phyloP scores from a whole-genome alignment of 1,284 basidiomycete species.

The Tylopilus orsonianus region DNA sequence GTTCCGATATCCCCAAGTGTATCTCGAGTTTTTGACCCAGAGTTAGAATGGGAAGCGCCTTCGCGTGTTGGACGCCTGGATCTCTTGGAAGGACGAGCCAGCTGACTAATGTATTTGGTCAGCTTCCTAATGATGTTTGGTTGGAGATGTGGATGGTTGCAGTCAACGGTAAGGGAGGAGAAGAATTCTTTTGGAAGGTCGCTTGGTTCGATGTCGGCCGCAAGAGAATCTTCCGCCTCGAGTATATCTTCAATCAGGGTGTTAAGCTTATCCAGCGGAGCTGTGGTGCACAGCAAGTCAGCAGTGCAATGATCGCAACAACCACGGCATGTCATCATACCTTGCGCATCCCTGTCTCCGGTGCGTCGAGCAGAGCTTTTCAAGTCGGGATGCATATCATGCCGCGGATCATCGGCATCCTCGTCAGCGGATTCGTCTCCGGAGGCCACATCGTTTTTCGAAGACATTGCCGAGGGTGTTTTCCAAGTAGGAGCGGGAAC shows the following conservation, averaged over 20 bases:
- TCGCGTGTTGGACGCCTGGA: conserved; percentile 43
- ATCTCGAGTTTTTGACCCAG: conserved; percentile 47
- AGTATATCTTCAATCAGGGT: conserved; percentile 81
- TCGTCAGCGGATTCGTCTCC: conserved; percentile 57
- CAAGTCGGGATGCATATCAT: conserved; percentile 31
- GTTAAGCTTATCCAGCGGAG: conserved; percentile 71
- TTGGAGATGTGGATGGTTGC: conserved; percentile 59
- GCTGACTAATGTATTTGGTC: conserved; percentile 62
- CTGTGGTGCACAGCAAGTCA: conserved; percentile 37
- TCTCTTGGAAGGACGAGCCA: conserved; percentile 64
- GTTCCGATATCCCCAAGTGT: conserved; percentile 68
- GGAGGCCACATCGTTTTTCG: conserved; percentile 26
- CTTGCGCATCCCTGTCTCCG: conserved; percentile 75
- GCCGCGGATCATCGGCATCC: conserved; percentile 30
- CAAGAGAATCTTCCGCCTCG: conserved; percentile 82
- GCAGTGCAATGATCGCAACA: not conserved
- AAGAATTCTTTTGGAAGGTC: conserved; percentile 70
- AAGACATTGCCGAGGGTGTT: conserved; percentile 38
- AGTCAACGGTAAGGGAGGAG: conserved; percentile 56
- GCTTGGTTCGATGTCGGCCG: conserved; percentile 56
- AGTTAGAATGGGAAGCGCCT: conserved; percentile 35
- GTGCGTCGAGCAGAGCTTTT: conserved; percentile 57
- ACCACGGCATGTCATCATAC: conserved; percentile 35
- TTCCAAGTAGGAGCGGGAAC: conserved; percentile 50
- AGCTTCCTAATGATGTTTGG: conserved; percentile 65